Evolutionary conservation across 2,329 filamentous ascomycete species (phyloP), one percentile per base, ranked within the genome.

Genomic region (Teratosphaeriaceae sp.): DNA sequence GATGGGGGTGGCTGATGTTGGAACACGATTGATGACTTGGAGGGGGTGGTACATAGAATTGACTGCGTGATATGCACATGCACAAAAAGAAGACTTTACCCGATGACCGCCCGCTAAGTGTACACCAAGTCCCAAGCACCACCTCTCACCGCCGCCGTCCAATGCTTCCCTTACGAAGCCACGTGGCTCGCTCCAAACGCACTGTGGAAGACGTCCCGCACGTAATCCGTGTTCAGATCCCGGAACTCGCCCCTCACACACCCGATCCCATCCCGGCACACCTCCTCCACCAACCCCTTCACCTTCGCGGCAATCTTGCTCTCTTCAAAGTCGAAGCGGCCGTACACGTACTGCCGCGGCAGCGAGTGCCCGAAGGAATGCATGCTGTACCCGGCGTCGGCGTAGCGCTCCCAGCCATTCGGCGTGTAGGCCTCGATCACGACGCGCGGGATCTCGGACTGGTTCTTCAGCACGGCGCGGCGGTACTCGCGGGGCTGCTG

Each of bases 351-450:
- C 48, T 71, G 70, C 0, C 75, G 72, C 0, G 76, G 76, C 34
- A 80, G 55, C 13, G 68, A 74, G 53, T 80, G 74, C 0, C 76
- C 76, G 49, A 79, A 80, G 0, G 65, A 63, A 34, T 67, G 66
- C 69, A 80, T 73, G 37, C 66, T 73, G 45, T 68, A 68, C 1
- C 71, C 74, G 1, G 76, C 77, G 56, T 79, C 72, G 0, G 76
- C 76, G 52, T 79, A 80, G 16, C 76, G 59, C 61, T 80, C 78
- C 76, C 77, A 80, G 0, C 76, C 75, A 45, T 74, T 73, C 1
- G 70, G 65, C 1, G 72, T 68, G 54, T 78, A 80, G 1, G 77
- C 74, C 59, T 83, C 79, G 33, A 82, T 75, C 3, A 80, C 73
- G 13, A 83, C 73, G 3, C 54, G 40, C 6, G 55, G 57, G 2